Base-by-base conservation (phyloP, 1,139 yeast species). In the Candida neerlandica region DNA sequence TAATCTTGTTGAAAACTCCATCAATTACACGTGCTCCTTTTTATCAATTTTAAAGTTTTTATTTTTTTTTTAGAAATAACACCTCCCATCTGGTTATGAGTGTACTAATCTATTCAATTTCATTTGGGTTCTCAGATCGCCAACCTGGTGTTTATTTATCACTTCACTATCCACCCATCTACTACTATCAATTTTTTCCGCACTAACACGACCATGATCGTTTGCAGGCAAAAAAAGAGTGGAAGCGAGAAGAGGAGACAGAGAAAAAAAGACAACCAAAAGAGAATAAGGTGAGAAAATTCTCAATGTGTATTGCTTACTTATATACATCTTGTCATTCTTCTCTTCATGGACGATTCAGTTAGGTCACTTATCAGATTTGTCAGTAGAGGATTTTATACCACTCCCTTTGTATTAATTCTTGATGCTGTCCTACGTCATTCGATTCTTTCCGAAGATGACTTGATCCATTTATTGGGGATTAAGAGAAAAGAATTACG, bases 401-500 rank as follows among this genome's bases (percentile, higher is more conserved):
- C 90, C 44, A 83, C 85, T 43, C 86, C 91, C n/a, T 87, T 88
- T 59, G 86, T 91, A 45, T 78, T 94, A 43, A 84, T 94, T 26
- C 70, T 94, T 56, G 99, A 94, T 66, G 97, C 97, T 1, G 76
- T 94, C n/a, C 69, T 94, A 45, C 81, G 88, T 59, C 99, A 94
- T 66, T 86, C 94, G 9, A 97, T 92, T 18, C 76, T 94, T 42
- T 87, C 94, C n/a, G 99, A 94, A 66, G 98, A 94, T 57, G 99
- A 94, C 67, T 75, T 94, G 65, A 81, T 87, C 44, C 85, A 82
- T 59, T 74, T 94, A 53, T 73, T 92, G 47, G 92, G 95, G 30
- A 85, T 94, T 60, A 91, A 89, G 57, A 79, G 92, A 51, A 94
- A 95, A 62, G 97, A 91, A 60, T 76, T 94, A 45, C 81, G 97